Conservation (phyloP, 805 yeast species). For the Candida awuae region DNA sequence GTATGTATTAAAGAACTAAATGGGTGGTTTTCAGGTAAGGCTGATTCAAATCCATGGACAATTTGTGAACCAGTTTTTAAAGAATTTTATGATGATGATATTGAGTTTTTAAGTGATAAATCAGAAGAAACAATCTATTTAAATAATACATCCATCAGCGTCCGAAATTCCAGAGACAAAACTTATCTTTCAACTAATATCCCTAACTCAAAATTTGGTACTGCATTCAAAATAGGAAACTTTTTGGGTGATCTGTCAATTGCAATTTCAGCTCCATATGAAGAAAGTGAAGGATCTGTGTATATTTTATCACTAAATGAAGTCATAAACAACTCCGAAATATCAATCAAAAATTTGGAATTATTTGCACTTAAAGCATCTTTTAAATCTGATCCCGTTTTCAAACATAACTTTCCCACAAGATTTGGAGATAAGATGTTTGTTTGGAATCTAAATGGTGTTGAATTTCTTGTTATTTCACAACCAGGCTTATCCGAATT, state of each 20-base stretch:
- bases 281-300: conserved; percentile 35
- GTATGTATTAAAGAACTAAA: conserved; percentile 33
- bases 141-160: no score
- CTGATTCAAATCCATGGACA: conserved; percentile 24
- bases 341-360: background rate
- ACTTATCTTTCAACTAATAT: conserved; percentile 14
- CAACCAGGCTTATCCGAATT: conserved; percentile 46
- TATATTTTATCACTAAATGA: conserved; percentile 36
- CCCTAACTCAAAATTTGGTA: conserved; percentile 39
- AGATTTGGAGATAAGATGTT: conserved; percentile 38
- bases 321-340: conserved; percentile 9
- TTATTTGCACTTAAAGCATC: no score
- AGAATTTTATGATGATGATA: no score
- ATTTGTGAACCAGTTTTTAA: conserved; percentile 26
- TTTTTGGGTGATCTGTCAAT: conserved; percentile 32
- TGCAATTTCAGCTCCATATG: conserved; percentile 46
- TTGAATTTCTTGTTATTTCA: conserved; percentile 36
- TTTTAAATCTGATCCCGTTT: no score
- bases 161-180: background rate
- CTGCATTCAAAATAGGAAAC: conserved; percentile 35
- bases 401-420: conserved; percentile 25
- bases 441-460: conserved; percentile 21
- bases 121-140: no score
- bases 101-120: no score
- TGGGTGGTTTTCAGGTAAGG: conserved; percentile 34